A percentile compares a stretch with the other conserved stretches of the same genome.
These are phyloP conservation scores for Kalmanozyma brasiliensis DNA, from an alignment of 1,284 basidiomycete genomes.

Conservation along the genomic window DNA sequence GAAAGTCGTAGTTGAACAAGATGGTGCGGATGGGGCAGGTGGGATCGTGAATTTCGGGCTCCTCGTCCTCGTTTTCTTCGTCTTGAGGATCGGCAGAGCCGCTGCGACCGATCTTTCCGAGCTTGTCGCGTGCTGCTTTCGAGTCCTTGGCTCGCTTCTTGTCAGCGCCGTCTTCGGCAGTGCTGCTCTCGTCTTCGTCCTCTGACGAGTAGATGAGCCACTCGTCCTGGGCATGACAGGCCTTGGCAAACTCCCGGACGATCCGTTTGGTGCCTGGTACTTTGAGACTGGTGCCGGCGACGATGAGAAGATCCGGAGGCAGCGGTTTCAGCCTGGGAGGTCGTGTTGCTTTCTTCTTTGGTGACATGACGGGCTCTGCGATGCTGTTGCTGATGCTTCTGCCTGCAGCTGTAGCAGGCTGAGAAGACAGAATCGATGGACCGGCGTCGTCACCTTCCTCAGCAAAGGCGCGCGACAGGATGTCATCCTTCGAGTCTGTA, in stretches of 20 bases:
- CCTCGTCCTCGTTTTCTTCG: constrained; percentile 27
- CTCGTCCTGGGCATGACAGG: constrained; percentile 74
- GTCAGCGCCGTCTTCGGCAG: constrained; percentile 40
- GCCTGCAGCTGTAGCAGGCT: constrained; percentile 10
- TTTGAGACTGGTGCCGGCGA: constrained; percentile 95
- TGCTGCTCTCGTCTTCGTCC: constrained; percentile 49
- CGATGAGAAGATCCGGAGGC: constrained; percentile 86
- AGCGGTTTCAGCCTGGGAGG: constrained; percentile 62
- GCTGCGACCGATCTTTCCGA: constrained; percentile 5
- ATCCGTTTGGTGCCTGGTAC: constrained; percentile 92
- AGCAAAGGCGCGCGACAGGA: constrained; percentile 46
- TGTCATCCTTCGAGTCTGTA: constrained; percentile 39
- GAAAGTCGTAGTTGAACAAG: constrained; percentile 90
- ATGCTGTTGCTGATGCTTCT: constrained; percentile 31
- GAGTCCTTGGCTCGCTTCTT: constrained; percentile 26
- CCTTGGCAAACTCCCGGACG: constrained; percentile 90
- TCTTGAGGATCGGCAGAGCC: constrained; percentile 1
- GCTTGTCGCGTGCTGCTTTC: constrained; percentile 8
- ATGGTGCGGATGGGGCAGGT: constrained; percentile 75
- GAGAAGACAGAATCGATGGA: constrained; percentile 7
- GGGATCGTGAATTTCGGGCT: constrained; percentile 51
- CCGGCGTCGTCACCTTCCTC: constrained; percentile 22
- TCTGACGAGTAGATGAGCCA: constrained; percentile 49
- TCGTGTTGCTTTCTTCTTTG: constrained; percentile 26
- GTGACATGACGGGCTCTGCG: constrained; percentile 22